A percentile compares a stretch with the other conserved stretches of the same genome.
Evolutionary conservation across 2,329 filamentous ascomycete species (phyloP).

Genomic region (Cladosporium halotolerans): DNA sequence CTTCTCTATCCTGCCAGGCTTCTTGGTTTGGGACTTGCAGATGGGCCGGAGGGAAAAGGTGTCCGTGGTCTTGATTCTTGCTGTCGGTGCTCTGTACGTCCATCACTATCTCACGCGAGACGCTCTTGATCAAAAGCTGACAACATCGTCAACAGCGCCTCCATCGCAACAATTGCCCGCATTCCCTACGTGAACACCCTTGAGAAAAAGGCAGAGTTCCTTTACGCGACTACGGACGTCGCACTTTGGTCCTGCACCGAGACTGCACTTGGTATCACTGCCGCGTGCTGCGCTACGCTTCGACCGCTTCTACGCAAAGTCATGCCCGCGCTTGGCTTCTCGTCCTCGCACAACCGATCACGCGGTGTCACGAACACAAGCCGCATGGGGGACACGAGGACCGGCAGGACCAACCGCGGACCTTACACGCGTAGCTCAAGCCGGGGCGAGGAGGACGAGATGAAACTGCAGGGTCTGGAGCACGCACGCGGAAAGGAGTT

Average conservation of each 20-base stretch:
- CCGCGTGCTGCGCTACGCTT: slow-evolving; percentile 14
- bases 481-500: slow-evolving; percentile 8
- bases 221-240: slow-evolving; percentile 14
- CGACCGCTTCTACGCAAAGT: slow-evolving; percentile 13
- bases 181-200: slow-evolving; percentile 16
- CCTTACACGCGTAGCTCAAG: slow-evolving; percentile 8
- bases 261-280: slow-evolving; percentile 15
- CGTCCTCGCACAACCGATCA: neutral
- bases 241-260: slow-evolving; percentile 17
- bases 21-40: slow-evolving; percentile 27
- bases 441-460: slow-evolving; percentile 8
- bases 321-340: slow-evolving; percentile 8
- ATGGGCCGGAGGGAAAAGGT: slow-evolving; percentile 25
- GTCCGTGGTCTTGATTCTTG: slow-evolving; percentile 27
- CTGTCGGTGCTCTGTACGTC: slow-evolving; percentile 25
- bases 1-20: slow-evolving; percentile 24
- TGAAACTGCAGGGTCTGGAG: slow-evolving; percentile 8
- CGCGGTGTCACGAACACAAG: neutral
- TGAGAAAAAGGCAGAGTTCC: slow-evolving; percentile 12
- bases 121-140: neutral
- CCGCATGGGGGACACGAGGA: neutral
- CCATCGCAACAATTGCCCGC: slow-evolving; percentile 16
- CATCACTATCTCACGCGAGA: too few species aligned
- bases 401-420: neutral
- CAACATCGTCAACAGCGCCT: slow-evolving; percentile 9